These are phyloP conservation scores for Leccinum truebloodii DNA, from an alignment of 768 basidiomycete genomes.

Conservation along the genomic window DNA sequence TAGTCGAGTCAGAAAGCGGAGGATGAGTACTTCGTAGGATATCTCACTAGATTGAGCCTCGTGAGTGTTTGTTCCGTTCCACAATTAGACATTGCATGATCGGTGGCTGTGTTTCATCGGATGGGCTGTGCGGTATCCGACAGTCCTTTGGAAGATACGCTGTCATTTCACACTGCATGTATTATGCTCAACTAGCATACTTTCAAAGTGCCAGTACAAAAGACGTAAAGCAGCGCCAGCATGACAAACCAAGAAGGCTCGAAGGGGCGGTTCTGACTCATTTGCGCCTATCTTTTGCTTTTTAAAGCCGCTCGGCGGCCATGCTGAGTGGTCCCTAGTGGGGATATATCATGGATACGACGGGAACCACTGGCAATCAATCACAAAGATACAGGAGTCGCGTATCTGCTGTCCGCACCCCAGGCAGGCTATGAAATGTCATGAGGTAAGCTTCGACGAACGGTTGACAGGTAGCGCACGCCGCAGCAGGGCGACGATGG, in stretches of 20 bases:
- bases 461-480: background rate
- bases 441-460: background rate
- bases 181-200: too few species aligned
- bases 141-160: too few species aligned
- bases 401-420: background rate
- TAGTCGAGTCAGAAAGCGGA: slow-evolving; percentile 20
- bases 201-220: background rate
- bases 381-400: background rate
- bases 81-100: slow-evolving; percentile 15
- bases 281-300: background rate
- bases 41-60: slow-evolving; percentile 4
- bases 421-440: slow-evolving; percentile 24
- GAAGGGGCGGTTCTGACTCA: background rate
- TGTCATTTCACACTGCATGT: too few species aligned
- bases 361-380: background rate
- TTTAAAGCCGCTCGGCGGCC: background rate
- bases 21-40: slow-evolving; percentile 21
- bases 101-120: slow-evolving; percentile 25
- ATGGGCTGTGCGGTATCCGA: background rate
- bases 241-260: slow-evolving; percentile 3
- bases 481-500: background rate
- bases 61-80: slow-evolving; percentile 6
- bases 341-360: background rate
- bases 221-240: background rate
- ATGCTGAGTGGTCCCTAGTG: background rate